Conservation (phyloP, 768 basidiomycete genomes). For the Rhodotorula babjevae region DNA sequence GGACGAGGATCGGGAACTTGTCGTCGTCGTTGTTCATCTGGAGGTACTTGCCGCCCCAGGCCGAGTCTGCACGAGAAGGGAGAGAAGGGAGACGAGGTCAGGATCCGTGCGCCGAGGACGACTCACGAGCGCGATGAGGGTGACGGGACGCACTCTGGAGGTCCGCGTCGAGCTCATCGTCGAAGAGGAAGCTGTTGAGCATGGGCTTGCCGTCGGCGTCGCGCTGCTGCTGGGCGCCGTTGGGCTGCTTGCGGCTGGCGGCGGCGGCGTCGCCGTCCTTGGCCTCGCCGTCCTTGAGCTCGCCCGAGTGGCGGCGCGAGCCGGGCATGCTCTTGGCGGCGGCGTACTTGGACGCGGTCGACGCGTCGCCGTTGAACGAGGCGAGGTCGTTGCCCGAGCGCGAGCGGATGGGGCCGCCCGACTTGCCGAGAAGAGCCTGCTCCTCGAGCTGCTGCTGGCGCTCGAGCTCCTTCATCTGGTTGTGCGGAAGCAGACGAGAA, state of each 20-base stretch:
- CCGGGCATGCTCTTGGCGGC: constrained; percentile 39
- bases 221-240: constrained; percentile 23
- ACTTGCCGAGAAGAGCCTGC: constrained; percentile 73
- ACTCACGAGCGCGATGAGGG: background rate
- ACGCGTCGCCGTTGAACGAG: constrained; percentile 45
- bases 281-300: constrained; percentile 22
- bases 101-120: background rate
- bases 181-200: constrained; percentile 63
- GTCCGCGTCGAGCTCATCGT: constrained; percentile 87
- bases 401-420: constrained; percentile 73
- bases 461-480: constrained; percentile 84
- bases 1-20: constrained; percentile 59
- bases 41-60: constrained; percentile 77
- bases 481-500: background rate
- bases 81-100: background rate
- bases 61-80: constrained; percentile 56
- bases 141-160: constrained; percentile 59
- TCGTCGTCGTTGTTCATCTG: constrained; percentile 62
- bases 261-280: constrained; percentile 7
- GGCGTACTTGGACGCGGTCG: constrained; percentile 6
- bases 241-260: constrained; percentile 2
- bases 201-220: constrained; percentile 32
- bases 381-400: constrained; percentile 58
- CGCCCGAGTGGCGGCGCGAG: constrained; percentile 36
- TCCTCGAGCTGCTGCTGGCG: constrained; percentile 73